Evolutionary conservation across 768 basidiomycete genomes (phyloP), one percentile per base, ranked within the genome.

Genomic region (Steccherinum ochraceum): DNA sequence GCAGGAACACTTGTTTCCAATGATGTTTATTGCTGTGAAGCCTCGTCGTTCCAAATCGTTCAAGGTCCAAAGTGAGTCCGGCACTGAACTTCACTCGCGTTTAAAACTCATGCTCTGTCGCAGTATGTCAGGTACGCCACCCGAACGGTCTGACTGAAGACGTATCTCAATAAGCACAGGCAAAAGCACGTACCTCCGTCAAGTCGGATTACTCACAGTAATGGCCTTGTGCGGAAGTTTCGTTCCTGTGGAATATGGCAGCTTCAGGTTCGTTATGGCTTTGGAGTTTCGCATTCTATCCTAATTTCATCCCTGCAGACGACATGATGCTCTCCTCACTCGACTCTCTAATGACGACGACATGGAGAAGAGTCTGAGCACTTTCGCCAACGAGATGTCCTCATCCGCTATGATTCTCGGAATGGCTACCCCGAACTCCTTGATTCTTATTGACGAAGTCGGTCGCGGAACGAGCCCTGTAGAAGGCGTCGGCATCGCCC

Each of bases 321-420:
- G 93, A 2, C 87, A 94, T 53, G 91, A 95, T 54, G 77, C 84
- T 0, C 74, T 98, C 3, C 75, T 98, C 21, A 87, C 84, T 0
- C 81, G 95, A 2, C 72, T 99, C 16, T 95, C 92, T 0, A 97
- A 98, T 58, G 93, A 98, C 56, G 93, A 97, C 60, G 86, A 92
- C 58, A 77, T 93, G 62, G 92, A 95, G 66, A 86, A 83, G 61
- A 88, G 78, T 41, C 66, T 98, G 21, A 96, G 93, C 57, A 97
- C 96, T 0, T 99, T 99, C 68, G 92, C 93, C 1, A 85, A 81
- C 56, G 95, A 99, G 68, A 97, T 99, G 91, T 81, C 86, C 1
- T 83, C 89, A 2, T 84, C 84, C 21, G 88, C 92, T 0, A 93
- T 93, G 89, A 93, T 97, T 49, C 70, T 95, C 43, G 87, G 89